These are phyloP conservation scores for Paxillus ammoniavirescens DNA, from an alignment of 768 basidiomycete genomes.

Conservation along the genomic window DNA sequence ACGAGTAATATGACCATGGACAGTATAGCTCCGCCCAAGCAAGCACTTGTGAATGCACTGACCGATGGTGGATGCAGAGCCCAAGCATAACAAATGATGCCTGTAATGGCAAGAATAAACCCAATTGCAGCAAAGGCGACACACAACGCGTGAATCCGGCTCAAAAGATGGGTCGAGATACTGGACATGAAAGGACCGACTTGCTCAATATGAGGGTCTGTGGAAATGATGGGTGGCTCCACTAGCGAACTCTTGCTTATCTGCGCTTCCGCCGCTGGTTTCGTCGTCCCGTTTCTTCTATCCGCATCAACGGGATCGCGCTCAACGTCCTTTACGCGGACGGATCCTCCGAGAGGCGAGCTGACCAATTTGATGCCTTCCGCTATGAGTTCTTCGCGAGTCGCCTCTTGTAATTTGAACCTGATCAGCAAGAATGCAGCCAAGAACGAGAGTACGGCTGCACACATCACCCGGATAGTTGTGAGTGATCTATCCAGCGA, in stretches of 20 bases:
- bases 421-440: constrained; percentile 55
- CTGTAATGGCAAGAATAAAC: constrained; percentile 49
- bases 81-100: constrained; percentile 54
- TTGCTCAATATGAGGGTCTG: constrained; percentile 51
- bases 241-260: constrained; percentile 3
- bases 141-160: constrained; percentile 48
- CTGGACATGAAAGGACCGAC: constrained; percentile 44
- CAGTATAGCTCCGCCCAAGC: constrained; percentile 37
- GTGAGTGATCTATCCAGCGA: constrained; percentile 1
- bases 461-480: not conserved
- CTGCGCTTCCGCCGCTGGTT: not conserved
- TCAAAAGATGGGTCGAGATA: constrained; percentile 45
- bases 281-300: not conserved
- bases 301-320: constrained; percentile 2
- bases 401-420: constrained; percentile 55
- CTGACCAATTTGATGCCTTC: constrained; percentile 24
- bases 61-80: constrained; percentile 43
- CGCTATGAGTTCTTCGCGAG: constrained; percentile 42
- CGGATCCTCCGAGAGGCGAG: constrained; percentile 19
- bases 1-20: constrained; percentile 13
- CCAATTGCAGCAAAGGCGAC: constrained; percentile 46
- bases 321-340: constrained; percentile 12
- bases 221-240: constrained; percentile 37
- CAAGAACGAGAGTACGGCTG: constrained; percentile 48
- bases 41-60: constrained; percentile 41